Percentiles rank a stretch among this genome's conserved stretches.
phyloP scores from a whole-genome alignment of 2,329 filamentous ascomycete genomes.

The Trichothecium roseum region DNA sequence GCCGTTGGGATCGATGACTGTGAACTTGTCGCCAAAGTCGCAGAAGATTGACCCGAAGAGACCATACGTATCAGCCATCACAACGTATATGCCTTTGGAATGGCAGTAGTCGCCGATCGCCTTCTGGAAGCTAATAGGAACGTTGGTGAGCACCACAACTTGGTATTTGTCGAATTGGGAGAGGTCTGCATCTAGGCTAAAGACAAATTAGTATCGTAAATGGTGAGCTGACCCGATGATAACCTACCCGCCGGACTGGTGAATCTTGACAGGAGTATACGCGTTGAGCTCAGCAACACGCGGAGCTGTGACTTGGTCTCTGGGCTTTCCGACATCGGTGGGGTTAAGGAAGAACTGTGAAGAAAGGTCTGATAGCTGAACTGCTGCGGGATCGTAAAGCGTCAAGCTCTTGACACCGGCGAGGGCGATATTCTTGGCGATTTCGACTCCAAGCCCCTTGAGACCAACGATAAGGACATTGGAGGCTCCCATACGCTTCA shows the following conservation, averaged over 20 bases:
- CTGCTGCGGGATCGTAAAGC: constrained; percentile 79
- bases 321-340: constrained; percentile 83
- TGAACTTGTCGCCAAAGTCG: constrained; percentile 93
- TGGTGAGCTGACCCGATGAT: neutral
- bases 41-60: constrained; percentile 95
- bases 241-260: constrained; percentile 44
- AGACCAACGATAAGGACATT: constrained; percentile 88
- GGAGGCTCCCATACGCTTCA: constrained; percentile 98
- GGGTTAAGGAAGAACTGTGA: constrained; percentile 93
- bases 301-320: constrained; percentile 77
- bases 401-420: constrained; percentile 97
- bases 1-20: constrained; percentile 78
- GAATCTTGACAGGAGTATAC: constrained; percentile 83
- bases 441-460: constrained; percentile 91
- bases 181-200: constrained; percentile 64
- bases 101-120: constrained; percentile 89
- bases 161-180: constrained; percentile 83
- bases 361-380: constrained; percentile 79
- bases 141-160: constrained; percentile 82
- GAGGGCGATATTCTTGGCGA: constrained; percentile 96
- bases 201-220: constrained; percentile 1
- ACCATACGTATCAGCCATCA: constrained; percentile 81
- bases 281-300: constrained; percentile 91
- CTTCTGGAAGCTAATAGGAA: constrained; percentile 69
- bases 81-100: constrained; percentile 81